Conservation (phyloP, 345 rosid genomes). For the Turnera subulata region DNA sequence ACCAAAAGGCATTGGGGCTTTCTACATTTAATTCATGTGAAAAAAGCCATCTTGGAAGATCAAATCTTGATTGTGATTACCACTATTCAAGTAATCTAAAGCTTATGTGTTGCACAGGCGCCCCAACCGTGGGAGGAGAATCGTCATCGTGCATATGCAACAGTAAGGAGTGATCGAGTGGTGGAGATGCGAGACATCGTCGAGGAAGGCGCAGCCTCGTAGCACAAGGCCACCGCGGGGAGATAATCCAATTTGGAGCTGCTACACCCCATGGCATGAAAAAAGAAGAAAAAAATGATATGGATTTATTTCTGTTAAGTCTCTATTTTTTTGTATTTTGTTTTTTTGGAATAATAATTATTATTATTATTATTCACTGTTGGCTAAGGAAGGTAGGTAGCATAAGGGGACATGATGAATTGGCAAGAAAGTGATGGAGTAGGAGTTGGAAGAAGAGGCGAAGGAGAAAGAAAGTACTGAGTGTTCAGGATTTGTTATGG, state of each 20-base stretch:
- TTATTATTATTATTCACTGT: too few relatives aligned
- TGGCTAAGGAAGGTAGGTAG: background rate
- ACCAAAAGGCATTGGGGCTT: constrained; percentile 50
- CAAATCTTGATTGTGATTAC: constrained; percentile 24
- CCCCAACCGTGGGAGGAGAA: constrained; percentile 14
- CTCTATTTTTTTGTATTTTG: too few relatives aligned
- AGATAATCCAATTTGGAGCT: constrained; percentile 87
- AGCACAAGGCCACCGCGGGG: constrained; percentile 89
- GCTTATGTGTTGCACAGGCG: constrained; percentile 12
- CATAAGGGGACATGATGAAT: constrained; percentile 28
- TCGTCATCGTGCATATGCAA: constrained; percentile 24
- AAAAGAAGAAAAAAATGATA: background rate
- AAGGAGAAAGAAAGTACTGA: background rate
- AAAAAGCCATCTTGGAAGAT: constrained; percentile 27
- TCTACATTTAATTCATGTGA: constrained; percentile 82
- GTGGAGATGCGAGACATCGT: constrained; percentile 32
- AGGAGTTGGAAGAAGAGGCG: background rate
- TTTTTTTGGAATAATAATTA: too few relatives aligned
- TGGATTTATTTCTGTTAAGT: background rate
- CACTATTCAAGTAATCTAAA: constrained; percentile 23
- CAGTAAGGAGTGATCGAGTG: constrained; percentile 53
- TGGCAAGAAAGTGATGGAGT: constrained; percentile 7
- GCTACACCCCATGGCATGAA: constrained; percentile 55
- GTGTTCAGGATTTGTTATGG: background rate
- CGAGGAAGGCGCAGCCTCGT: constrained; percentile 63